phyloP scores from a whole-genome alignment of 2,329 filamentous ascomycete genomes.

The Epichloe coenophiala region DNA sequence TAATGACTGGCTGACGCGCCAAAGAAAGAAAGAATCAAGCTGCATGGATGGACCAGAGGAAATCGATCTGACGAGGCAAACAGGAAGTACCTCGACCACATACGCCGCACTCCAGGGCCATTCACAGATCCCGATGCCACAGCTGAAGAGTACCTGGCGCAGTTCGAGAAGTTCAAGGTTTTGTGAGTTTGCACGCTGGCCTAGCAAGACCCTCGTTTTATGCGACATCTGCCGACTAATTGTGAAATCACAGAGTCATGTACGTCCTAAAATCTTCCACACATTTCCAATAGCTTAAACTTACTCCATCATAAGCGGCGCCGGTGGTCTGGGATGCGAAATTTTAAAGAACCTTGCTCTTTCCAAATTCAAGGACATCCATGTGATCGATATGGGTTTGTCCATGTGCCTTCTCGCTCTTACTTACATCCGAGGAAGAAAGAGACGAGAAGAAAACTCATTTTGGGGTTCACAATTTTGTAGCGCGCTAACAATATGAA shows the following conservation, averaged over 20 bases:
- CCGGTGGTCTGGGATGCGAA: conserved; percentile 88
- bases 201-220: background rate
- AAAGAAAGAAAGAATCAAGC: background rate
- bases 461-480: too few relatives aligned
- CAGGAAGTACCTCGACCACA: conserved; percentile 74
- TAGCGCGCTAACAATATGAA: too few relatives aligned
- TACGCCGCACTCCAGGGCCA: conserved; percentile 64
- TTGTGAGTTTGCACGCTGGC: conserved; percentile 37
- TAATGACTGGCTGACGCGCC: too few relatives aligned
- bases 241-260: conserved; percentile 32
- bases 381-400: conserved; percentile 96
- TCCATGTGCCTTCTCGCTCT: conserved; percentile 1
- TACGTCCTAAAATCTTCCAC: conserved; percentile 18
- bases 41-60: background rate
- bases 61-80: background rate
- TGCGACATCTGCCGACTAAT: background rate
- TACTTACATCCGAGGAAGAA: background rate
- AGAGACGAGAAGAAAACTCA: background rate
- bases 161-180: conserved; percentile 59
- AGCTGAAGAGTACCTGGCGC: conserved; percentile 37
- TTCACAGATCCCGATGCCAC: conserved; percentile 57
- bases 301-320: conserved; percentile 46
- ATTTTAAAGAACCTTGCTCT: conserved; percentile 93
- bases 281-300: background rate
- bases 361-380: conserved; percentile 90